These are phyloP conservation scores for Penicillium robsamsonii DNA, from an alignment of 495 filamentous ascomycete species.

Conservation along the genomic window DNA sequence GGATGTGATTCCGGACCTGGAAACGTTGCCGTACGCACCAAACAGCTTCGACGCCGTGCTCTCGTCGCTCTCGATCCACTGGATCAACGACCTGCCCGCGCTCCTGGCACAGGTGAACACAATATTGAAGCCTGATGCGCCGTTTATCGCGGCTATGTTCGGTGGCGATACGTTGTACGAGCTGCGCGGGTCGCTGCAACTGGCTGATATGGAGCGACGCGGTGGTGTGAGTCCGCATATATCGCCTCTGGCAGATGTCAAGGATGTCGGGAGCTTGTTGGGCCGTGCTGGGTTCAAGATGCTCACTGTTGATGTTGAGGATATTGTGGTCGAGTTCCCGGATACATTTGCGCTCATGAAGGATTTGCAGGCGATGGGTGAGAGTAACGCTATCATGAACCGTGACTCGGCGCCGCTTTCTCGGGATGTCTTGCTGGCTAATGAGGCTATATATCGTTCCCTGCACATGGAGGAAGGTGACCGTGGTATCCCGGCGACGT, in stretches of 20 bases:
- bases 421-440: conserved; percentile 82
- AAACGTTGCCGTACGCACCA: conserved; percentile 73
- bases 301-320: conserved; percentile 95
- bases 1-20: conserved; percentile 63
- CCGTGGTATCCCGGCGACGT: conserved; percentile 81
- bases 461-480: conserved; percentile 71
- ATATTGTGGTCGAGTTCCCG: conserved; percentile 95
- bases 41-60: conserved; percentile 84
- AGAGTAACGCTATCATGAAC: conserved; percentile 82
- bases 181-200: conserved; percentile 87
- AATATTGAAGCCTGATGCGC: conserved; percentile 83
- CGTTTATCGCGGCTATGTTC: conserved; percentile 94
- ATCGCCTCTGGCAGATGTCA: conserved; percentile 86
- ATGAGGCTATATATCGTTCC: conserved; percentile 83
- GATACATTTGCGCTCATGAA: conserved; percentile 86
- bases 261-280: conserved; percentile 85
- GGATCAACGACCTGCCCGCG: conserved; percentile 94
- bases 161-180: conserved; percentile 94
- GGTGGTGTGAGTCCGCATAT: conserved; percentile 87
- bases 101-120: conserved; percentile 76
- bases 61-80: conserved; percentile 85
- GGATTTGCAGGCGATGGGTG: conserved; percentile 93
- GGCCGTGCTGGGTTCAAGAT: conserved; percentile 89
- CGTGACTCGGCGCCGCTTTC: conserved; percentile 70
- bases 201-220: conserved; percentile 83